These are phyloP conservation scores for Lumnitzera littorea DNA, from an alignment of 345 rosid genomes.

Conservation along the genomic window DNA sequence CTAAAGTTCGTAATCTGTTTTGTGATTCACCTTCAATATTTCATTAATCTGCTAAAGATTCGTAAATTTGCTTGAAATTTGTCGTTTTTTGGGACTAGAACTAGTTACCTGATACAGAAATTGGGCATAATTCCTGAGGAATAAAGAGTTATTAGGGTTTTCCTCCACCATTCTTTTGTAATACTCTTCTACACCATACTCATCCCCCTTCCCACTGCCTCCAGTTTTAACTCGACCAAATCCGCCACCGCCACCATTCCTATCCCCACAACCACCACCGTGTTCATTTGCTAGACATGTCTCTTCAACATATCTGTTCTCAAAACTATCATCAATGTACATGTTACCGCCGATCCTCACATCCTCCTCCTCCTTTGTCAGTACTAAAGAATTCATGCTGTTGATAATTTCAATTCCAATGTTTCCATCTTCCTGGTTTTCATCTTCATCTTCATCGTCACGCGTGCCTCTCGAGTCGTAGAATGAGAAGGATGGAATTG, in stretches of 20 bases:
- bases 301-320: constrained; percentile 17
- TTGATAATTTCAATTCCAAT: constrained; percentile 3
- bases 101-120: constrained; percentile 38
- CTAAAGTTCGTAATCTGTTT: too few relatives aligned
- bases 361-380: background rate
- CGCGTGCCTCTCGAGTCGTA: background rate
- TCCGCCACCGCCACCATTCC: constrained; percentile 15
- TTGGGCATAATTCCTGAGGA: constrained; percentile 53
- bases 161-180: constrained; percentile 49
- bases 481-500: constrained; percentile 49
- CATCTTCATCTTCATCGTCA: constrained; percentile 23
- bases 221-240: constrained; percentile 14
- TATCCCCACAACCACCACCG: constrained; percentile 17
- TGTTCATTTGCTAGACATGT: constrained; percentile 39
- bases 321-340: constrained; percentile 13
- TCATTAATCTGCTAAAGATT: too few relatives aligned
- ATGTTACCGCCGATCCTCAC: background rate
- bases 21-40: too few relatives aligned
- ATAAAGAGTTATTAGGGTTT: constrained; percentile 48
- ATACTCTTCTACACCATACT: constrained; percentile 32
- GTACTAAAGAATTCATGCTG: background rate
- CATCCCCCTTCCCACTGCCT: constrained; percentile 25
- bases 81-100: background rate
- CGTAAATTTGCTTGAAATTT: too few relatives aligned
- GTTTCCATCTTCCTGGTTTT: constrained; percentile 8